Evolutionary conservation across 192 early-diverging fungal genomes (phyloP), one percentile per base, ranked within the genome.

Genomic region (Chytriomyces hyalinus): DNA sequence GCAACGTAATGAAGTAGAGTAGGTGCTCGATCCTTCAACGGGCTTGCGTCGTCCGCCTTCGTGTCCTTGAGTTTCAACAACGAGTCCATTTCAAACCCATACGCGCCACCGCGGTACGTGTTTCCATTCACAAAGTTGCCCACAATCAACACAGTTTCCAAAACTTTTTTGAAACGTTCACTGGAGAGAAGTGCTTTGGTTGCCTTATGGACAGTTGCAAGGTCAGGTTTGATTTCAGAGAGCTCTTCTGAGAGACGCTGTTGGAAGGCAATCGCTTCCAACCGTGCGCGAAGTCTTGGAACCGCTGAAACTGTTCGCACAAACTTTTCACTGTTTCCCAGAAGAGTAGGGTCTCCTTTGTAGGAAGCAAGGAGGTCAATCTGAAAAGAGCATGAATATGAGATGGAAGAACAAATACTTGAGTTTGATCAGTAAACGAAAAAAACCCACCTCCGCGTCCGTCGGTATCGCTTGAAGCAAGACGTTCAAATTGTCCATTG

Each of bases 101-200:
- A 75, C 49, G 87, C 87, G 15, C 85, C 77, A 2, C 87, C 87
- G 15, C 87, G 68, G 77, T 84, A 89, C 10, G 84, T 78, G 46
- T 75, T 70, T 9, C 78, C 82, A 65, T 89, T 89, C 9, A 89
- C 53, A 62, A 81, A 89, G 73, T 89, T 89, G 5, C 87, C 87
- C 59, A 89, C 57, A 0, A 87, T 76, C 48, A 89, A 70, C 6
- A 84, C 77, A 13, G 63, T 15, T 70, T 86, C 63, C n/a, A 89
- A 67, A 4, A 87, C 20, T 6, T 49, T 67, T 11, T 70, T 62
- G 8, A 89, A 64, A 2, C 62, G 43, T 50, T 65, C 61, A 0
- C 84, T 86, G 17, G 46, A 72, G 49, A 57, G 36, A 13, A 89
- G 49, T 49, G 84, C 75, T 7, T 80, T 65, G 62, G 70, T 75